Base-by-base conservation (phyloP, 768 basidiomycete genomes). In the Suillus subaureus region DNA sequence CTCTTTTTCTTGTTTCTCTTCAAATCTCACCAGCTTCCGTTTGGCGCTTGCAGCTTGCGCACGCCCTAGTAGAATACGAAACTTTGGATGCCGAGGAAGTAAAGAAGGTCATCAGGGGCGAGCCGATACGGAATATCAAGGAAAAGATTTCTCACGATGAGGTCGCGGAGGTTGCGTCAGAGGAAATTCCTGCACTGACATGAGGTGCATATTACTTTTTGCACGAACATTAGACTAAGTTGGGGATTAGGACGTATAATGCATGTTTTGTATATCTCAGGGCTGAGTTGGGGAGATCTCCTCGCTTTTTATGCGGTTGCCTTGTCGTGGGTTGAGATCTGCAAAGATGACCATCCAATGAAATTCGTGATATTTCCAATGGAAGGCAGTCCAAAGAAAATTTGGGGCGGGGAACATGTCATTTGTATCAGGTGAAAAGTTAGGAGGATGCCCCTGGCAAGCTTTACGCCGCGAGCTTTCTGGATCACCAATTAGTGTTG, bases 41-140 rank as follows among this genome's bases (percentile, higher is more conserved):
- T 18, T 31, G 35, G 63, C 39, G 58, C 11, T 37, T 37, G 39
- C 68, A 96, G 94, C 87, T 99, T 47, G 96, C 97, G 2, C 85
- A 86, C 63, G 97, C 97, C 12, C 80, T 99, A 65, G 91, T 99
- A 15, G 96, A 98, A 75, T 91, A 97, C 78, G 97, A 99, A 81
- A 98, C 97, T 23, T 81, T 99, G 68, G 89, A 90, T 69, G 82
- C 86, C 47, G 90, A 93, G 12, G 95, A 99, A 77, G 96, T 98
- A 21, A 81, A 84, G 72, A 89, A 86, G 78, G 94, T 96, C 31
- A 85, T 98, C 74, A 88, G 83, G 65, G 96, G 96, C 45, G 89
- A 97, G 75, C 82, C 85, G 61, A 91, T 94, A 77, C 87, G 90
- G 64, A 84, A 81, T 65, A 84, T 92, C 69, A 79, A 84, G 68